Base-by-base conservation (phyloP, 73 alveolate species). In the Effrenium voratum region DNA sequence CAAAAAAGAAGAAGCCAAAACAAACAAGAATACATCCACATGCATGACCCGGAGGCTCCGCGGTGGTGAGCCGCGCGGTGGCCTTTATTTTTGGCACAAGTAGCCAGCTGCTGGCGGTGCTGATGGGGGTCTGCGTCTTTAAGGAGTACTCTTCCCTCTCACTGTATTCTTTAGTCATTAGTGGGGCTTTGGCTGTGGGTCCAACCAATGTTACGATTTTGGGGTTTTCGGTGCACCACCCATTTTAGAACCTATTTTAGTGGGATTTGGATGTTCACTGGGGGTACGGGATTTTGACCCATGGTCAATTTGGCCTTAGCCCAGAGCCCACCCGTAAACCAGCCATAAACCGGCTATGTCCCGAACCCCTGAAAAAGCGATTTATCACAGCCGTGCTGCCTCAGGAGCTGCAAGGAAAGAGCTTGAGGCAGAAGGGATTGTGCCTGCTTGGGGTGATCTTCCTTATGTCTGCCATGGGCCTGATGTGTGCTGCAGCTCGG, bases 401-500 rank as follows among this genome's bases (percentile, higher is more conserved):
- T n/a, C 40, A 72, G 82, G 82, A 72, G 82, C 82, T 72, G 49
- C 13, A 12, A 15, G 82, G 82, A 32, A 34, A 32, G 26, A 72
- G 82, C 32, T 5, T 30, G n/a, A n/a, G 47, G 47, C 82, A 72
- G 32, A 34, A 72, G 47, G 28, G 30, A 47, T 47, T 72, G 36
- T 72, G 82, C 34, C 49, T 32, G 49, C 26, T 32, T 10, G n/a
- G 82, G n/a, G 82, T 72, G 46, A 10, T 34, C 32, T 72, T 72
- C 26, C 82, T 72, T 44, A 32, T 72, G 49, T 13, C 82, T 32
- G 82, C 82, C 30, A 44, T 72, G 47, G 82, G 49, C 45, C 82
- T 72, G 82, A 72, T 72, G 82, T 72, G 82, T 15, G 82, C 49
- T 10, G 82, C 82, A 19, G 32, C 82, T 72, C 38, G 82, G 49